These are phyloP conservation scores for Scenedesmus sp. DNA, from an alignment of 163 green algal genomes.

Conservation along the genomic window DNA sequence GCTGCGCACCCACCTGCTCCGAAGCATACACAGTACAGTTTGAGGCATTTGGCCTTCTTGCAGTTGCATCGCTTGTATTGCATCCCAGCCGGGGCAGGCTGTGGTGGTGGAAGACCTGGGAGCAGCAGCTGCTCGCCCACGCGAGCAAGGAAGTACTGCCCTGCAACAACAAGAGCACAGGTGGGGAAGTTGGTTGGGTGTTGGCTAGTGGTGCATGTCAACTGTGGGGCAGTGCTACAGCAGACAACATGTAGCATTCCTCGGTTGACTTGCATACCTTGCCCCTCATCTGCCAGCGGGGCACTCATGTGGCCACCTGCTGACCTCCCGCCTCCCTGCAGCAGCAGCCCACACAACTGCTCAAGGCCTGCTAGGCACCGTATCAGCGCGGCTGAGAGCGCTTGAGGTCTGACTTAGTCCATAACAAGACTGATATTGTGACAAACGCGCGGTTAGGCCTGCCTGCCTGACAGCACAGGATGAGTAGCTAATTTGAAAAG, in stretches of 20 bases:
- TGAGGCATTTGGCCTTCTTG: conserved; percentile 74
- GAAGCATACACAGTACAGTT: conserved; percentile 90
- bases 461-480: background rate
- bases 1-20: conserved; percentile 56
- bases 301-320: conserved; percentile 3
- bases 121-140: conserved; percentile 9
- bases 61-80: conserved; percentile 51
- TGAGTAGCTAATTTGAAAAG: conserved; percentile 9
- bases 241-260: background rate
- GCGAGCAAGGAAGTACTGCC: background rate
- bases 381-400: background rate
- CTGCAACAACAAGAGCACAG: background rate
- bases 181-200: background rate
- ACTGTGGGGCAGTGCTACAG: background rate
- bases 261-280: background rate
- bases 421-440: background rate
- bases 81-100: conserved; percentile 3
- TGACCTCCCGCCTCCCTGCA: conserved; percentile 11
- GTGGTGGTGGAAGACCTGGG: background rate
- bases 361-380: background rate
- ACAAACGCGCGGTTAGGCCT: background rate
- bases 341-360: background rate
- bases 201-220: background rate
- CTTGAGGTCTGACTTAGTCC: background rate
- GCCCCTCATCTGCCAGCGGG: background rate